These are phyloP conservation scores for Novymonas esmeraldas DNA, from an alignment of 208 protist genomes.

Conservation along the genomic window DNA sequence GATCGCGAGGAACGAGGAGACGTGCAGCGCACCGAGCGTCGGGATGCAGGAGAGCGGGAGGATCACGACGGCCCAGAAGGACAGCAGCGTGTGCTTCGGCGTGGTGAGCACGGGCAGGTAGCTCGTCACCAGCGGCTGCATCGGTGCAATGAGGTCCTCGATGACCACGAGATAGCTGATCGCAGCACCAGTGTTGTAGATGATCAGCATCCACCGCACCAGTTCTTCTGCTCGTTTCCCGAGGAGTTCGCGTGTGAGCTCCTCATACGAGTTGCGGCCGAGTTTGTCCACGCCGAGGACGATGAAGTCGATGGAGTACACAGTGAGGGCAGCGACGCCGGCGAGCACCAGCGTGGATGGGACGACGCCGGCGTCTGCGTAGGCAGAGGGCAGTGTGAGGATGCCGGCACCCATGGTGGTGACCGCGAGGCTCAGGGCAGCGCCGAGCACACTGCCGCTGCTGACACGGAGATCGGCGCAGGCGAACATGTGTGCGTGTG, in stretches of 20 bases:
- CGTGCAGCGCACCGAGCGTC: conserved; percentile 52
- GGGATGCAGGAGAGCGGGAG: conserved; percentile 74
- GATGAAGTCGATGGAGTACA: conserved; percentile 75
- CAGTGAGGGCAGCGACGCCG: conserved; percentile 59
- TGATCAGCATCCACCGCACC: conserved; percentile 63
- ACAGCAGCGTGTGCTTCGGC: conserved; percentile 57
- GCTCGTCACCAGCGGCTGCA: conserved; percentile 49
- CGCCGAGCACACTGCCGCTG: conserved; percentile 50
- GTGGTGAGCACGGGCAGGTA: conserved; percentile 53
- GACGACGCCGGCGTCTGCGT: conserved; percentile 59
- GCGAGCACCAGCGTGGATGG: conserved; percentile 43
- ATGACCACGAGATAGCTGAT: conserved; percentile 77
- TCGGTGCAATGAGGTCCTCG: conserved; percentile 56
- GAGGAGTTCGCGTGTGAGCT: conserved; percentile 67
- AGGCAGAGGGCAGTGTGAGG: conserved; percentile 76
- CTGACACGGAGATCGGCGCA: not conserved
- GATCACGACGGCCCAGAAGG: conserved; percentile 67
- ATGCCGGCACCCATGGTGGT: conserved; percentile 82
- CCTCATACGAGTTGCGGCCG: conserved; percentile 76
- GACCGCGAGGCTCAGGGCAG: conserved; percentile 68
- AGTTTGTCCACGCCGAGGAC: conserved; percentile 61
- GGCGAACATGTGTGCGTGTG: not conserved
- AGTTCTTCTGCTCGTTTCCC: conserved; percentile 50
- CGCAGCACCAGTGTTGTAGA: conserved; percentile 59
- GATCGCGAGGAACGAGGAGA: conserved; percentile 71